Evolutionary conservation across 108 stramenopile species (phyloP).

Genomic region (Nitzschia inconspicua): DNA sequence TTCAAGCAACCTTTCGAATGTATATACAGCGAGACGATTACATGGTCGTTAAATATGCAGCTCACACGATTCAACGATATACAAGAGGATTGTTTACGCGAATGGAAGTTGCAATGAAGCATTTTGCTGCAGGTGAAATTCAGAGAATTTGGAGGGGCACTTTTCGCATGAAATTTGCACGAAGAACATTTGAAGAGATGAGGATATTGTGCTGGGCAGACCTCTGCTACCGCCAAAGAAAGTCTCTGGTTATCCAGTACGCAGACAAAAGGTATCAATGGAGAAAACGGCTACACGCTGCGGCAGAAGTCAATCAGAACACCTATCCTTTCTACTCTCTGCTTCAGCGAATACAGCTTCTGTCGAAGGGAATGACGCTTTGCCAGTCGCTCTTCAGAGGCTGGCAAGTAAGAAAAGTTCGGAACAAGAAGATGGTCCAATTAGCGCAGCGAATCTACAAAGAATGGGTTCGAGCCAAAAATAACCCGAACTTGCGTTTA

Average conservation of each 20-base stretch:
- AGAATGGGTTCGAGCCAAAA: slow-evolving; percentile 33
- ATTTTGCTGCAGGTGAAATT: slow-evolving; percentile 62
- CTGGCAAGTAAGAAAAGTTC: background rate
- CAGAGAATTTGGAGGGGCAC: slow-evolving; percentile 69
- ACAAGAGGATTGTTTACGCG: slow-evolving; percentile 33
- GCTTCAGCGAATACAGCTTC: slow-evolving; percentile 1
- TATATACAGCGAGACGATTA: slow-evolving; percentile 18
- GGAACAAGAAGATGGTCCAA: slow-evolving; percentile 8
- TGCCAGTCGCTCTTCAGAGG: slow-evolving; percentile 36
- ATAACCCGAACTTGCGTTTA: slow-evolving; percentile 34
- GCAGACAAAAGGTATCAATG: slow-evolving; percentile 8
- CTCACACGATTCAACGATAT: slow-evolving; percentile 35
- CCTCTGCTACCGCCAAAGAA: slow-evolving; percentile 19
- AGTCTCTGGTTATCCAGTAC: slow-evolving; percentile 15
- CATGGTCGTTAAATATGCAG: slow-evolving; percentile 17
- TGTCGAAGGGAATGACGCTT: slow-evolving; percentile 3
- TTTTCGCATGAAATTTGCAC: slow-evolving; percentile 11
- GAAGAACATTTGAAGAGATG: background rate
- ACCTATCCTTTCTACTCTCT: slow-evolving; percentile 9
- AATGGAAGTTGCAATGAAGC: slow-evolving; percentile 15
- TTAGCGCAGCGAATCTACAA: slow-evolving; percentile 22
- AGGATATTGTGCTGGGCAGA: slow-evolving; percentile 6
- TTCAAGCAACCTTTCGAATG: slow-evolving; percentile 37
- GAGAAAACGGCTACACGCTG: slow-evolving; percentile 1
- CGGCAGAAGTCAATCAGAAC: slow-evolving; percentile 19